Percentiles rank a stretch among this genome's conserved stretches.
phyloP scores from a whole-genome alignment of 805 yeast genomes.

The Kuraishia floccosa region DNA sequence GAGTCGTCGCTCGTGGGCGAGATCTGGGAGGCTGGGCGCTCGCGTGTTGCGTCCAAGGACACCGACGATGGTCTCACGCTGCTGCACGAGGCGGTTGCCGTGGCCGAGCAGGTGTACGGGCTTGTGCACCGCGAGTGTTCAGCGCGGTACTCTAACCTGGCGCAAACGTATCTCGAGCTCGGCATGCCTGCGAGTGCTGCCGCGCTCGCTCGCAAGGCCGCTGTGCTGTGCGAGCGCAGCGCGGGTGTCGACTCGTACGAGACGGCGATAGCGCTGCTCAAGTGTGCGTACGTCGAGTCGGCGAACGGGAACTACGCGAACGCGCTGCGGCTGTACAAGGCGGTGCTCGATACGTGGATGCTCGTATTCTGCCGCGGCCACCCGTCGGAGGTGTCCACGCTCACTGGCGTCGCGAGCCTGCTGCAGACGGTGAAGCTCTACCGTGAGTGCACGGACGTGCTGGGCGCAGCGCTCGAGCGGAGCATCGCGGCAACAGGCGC shows the following conservation, averaged over 20 bases:
- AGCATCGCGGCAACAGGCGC: slow-evolving; percentile 43
- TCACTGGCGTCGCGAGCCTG: slow-evolving; percentile 48
- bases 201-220: slow-evolving; percentile 54
- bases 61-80: slow-evolving; percentile 51
- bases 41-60: slow-evolving; percentile 24
- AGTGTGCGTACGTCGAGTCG: slow-evolving; percentile 65
- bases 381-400: slow-evolving; percentile 57
- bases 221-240: slow-evolving; percentile 67
- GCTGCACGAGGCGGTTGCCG: slow-evolving; percentile 56
- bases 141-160: slow-evolving; percentile 50
- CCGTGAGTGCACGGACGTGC: slow-evolving; percentile 38
- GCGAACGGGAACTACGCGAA: slow-evolving; percentile 45
- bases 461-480: slow-evolving; percentile 39
- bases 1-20: slow-evolving; percentile 64
- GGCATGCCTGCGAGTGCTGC: slow-evolving; percentile 49
- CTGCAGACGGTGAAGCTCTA: slow-evolving; percentile 40
- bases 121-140: slow-evolving; percentile 71
- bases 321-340: slow-evolving; percentile 49
- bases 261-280: slow-evolving; percentile 57
- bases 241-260: slow-evolving; percentile 75
- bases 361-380: slow-evolving; percentile 50
- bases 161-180: slow-evolving; percentile 54
- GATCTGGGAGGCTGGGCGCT: slow-evolving; percentile 54
- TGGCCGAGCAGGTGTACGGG: slow-evolving; percentile 81
- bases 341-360: slow-evolving; percentile 50